Evolutionary conservation across 805 yeast genomes (phyloP), one percentile per base, ranked within the genome.

Genomic region (Cyberlindnera xylosilytica): DNA sequence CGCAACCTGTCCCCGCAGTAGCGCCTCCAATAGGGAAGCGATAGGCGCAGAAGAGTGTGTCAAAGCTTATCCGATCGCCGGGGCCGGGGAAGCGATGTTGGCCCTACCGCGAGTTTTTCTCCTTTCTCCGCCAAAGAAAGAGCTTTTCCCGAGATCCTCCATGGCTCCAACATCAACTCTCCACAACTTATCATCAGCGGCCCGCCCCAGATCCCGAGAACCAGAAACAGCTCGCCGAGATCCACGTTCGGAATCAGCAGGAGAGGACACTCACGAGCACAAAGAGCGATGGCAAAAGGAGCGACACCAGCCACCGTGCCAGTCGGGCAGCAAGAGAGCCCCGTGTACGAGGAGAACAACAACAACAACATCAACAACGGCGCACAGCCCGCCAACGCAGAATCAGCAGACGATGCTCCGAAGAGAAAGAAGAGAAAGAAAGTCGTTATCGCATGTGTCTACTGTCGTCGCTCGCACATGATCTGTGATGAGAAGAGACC

Each of bases 391-490:
- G 4, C 36, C 17, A 27, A 33, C 18, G 26, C 34, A 4, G n/a
- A 12, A 18, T 3, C 16, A 12, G 38, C 27, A 33, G 31, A 38
- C 3, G 43, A 28, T 15, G 50, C 55, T 43, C 44, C 52, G 6
- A 58, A 56, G 46, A 64, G 76, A 41, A 76, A 72, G 61, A 76
- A 71, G 60, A 66, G 74, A 56, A 78, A 80, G 52, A 56, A 56
- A 38, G 60, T 50, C 3, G 50, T 49, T 13, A 56, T 56, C 23
- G 95, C 98, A 0, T 90, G 98, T 65, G 84, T 90, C 1, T 90
- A 86, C 58, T 90, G 97, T 60, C 76, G 97, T 30, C 70, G 98
- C 41, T 87, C 96, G 0, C 98, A 90, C 61, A 87, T 90, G 90
- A 85, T 88, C 23, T 90, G 98, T 65, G 96, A 89, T 61, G 83